Percentiles rank a stretch among this genome's conserved stretches.
Conservation (phyloP, 306 rosid species). For the Nissolia schottii region DNA sequence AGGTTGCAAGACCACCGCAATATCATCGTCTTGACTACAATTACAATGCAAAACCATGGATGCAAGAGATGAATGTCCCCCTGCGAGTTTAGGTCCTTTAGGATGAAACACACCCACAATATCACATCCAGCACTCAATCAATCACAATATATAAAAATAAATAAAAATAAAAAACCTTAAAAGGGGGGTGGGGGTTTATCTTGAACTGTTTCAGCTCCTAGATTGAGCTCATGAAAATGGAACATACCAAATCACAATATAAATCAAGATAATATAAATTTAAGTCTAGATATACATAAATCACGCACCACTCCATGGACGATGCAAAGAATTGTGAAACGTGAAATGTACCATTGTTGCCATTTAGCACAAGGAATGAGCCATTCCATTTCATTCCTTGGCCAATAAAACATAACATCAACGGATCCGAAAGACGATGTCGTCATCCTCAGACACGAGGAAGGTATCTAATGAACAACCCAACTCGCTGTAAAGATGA, state of each 20-base stretch:
- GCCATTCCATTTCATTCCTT: not conserved
- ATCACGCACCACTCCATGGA: not conserved
- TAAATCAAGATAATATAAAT: not conserved
- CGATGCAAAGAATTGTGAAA: not conserved
- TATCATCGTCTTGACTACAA: too few species aligned
- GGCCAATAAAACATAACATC: not conserved
- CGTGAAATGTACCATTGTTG: constrained; percentile 26
- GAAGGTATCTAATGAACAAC: constrained; percentile 18
- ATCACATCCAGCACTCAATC: not conserved
- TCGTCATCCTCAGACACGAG: constrained; percentile 52
- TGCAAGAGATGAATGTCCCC: not conserved
- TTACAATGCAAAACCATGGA: not conserved
- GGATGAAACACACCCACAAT: not conserved
- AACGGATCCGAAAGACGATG: constrained; percentile 14
- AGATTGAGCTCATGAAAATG: not conserved
- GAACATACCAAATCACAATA: not conserved
- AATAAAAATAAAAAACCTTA: too few species aligned
- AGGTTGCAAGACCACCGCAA: too few species aligned
- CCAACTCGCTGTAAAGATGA: constrained; percentile 46
- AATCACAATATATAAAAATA: too few species aligned
- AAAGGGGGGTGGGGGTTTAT: not conserved
- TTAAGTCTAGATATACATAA: not conserved
- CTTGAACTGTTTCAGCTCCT: not conserved
- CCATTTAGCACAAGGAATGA: not conserved
- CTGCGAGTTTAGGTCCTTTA: not conserved